These are phyloP conservation scores for Leptographium wingfieldii DNA, from an alignment of 2,329 filamentous ascomycete species.

Conservation along the genomic window DNA sequence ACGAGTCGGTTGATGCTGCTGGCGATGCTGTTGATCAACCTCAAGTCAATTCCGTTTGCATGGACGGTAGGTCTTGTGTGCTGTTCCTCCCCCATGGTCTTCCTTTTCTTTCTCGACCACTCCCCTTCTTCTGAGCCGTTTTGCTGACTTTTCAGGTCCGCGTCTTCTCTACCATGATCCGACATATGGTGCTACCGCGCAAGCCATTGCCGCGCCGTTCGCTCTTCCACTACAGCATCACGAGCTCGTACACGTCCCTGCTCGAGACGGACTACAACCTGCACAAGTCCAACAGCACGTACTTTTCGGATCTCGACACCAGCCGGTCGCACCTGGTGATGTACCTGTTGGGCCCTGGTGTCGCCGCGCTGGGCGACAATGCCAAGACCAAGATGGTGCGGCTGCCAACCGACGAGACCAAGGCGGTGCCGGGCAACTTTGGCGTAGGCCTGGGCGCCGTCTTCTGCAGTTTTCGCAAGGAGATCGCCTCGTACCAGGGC, in stretches of 20 bases:
- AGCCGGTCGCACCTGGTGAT: slow-evolving; percentile 70
- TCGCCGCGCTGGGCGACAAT: slow-evolving; percentile 39
- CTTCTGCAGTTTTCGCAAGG: slow-evolving; percentile 58
- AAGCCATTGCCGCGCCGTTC: slow-evolving; percentile 16
- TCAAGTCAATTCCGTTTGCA: slow-evolving; percentile 61
- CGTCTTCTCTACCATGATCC: slow-evolving; percentile 22
- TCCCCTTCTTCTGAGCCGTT: neutral
- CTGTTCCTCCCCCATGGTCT: neutral
- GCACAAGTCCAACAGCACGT: slow-evolving; percentile 46
- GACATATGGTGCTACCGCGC: slow-evolving; percentile 17
- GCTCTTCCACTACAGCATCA: slow-evolving; percentile 25
- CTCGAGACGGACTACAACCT: slow-evolving; percentile 27
- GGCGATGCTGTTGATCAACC: slow-evolving; percentile 48
- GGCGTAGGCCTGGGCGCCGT: slow-evolving; percentile 60
- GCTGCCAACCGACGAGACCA: slow-evolving; percentile 19
- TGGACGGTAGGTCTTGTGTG: slow-evolving; percentile 52
- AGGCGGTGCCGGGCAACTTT: slow-evolving; percentile 39
- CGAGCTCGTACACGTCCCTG: slow-evolving; percentile 18
- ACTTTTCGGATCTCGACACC: slow-evolving; percentile 78
- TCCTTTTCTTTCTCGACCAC: too few species aligned
- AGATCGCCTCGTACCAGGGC: slow-evolving; percentile 54
- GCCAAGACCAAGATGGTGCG: slow-evolving; percentile 34
- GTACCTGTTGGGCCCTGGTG: slow-evolving; percentile 48
- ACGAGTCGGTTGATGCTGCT: slow-evolving; percentile 40
- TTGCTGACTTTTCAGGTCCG: slow-evolving; percentile 16